Base-by-base conservation (phyloP, 768 basidiomycete species). In the Asterophora parasitica region DNA sequence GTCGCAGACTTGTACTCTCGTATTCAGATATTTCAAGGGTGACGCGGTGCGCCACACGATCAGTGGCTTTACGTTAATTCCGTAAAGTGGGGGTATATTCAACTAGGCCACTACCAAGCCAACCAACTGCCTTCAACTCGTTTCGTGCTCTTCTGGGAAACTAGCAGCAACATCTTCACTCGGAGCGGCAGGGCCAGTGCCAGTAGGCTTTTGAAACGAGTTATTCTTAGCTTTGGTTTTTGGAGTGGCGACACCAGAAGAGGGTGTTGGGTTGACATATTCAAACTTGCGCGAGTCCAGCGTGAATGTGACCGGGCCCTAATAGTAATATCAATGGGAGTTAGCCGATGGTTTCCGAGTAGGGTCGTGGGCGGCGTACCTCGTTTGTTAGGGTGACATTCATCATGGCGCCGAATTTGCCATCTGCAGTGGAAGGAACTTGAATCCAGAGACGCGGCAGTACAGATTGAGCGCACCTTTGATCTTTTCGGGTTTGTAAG, bases 341-440 rank as follows among this genome's bases (percentile, higher is more conserved):
- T 23, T 23, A 23, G 23, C 6, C 23, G 23, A 72, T 27, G 71
- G 73, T 69, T 46, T 47, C 42, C 37, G 20, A 45, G 30, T 28
- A 45, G 40, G n/a, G 33, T 34, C 26, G 41, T 40, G 57, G 23
- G 23, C 72, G 23, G 23, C 72, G 33, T 64, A 89, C 92, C 71
- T 97, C 93, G 62, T 97, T 97, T 16, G 78, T 85, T 47, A 95
- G 66, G 52, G 73, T 79, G 44, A 97, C 90, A 48, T 83, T 78
- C 93, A 97, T 97, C 93, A 95, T 95, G 4, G 92, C 93, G 27
- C 92, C 92, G 61, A 97, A 96, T 55, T 72, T 75, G n/a, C 93
- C 93, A 64, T 97, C 93, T 94, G 48, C 16, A 46, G 11, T 38
- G 16, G 17, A 28, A 32, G 42, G 42, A 38, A 26, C 4, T 42